These are phyloP conservation scores for Candolleomyces aberdarensis DNA, from an alignment of 768 basidiomycete species.

Conservation along the genomic window DNA sequence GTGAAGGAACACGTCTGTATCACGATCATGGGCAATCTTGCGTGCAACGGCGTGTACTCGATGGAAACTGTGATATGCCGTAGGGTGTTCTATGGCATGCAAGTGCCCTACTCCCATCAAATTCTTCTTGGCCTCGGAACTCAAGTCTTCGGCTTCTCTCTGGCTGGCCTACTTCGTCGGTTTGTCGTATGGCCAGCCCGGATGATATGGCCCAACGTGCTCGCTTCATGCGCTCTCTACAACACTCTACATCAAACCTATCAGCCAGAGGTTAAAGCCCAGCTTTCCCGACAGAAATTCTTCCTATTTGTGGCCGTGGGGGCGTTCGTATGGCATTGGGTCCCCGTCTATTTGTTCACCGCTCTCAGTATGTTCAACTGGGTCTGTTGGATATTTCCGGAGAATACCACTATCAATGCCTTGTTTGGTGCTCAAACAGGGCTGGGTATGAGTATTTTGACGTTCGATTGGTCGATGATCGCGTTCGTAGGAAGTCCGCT, in stretches of 20 bases:
- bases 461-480: conserved; percentile 87
- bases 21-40: conserved; percentile 76
- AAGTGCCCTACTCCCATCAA: conserved; percentile 53
- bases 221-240: conserved; percentile 51
- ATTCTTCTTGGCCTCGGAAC: conserved; percentile 59
- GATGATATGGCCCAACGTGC: conserved; percentile 69
- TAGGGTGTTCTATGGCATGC: conserved; percentile 63
- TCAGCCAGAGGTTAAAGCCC: conserved; percentile 61
- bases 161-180: conserved; percentile 70
- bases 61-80: conserved; percentile 69
- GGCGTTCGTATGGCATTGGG: conserved; percentile 71
- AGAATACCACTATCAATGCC: conserved; percentile 67
- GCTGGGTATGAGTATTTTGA: conserved; percentile 77
- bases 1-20: conserved; percentile 90
- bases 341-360: conserved; percentile 85
- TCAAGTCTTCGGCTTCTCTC: conserved; percentile 66
- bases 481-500: conserved; percentile 73
- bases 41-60: conserved; percentile 60
- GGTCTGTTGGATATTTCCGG: conserved; percentile 70
- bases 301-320: conserved; percentile 58
- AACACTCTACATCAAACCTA: conserved; percentile 82
- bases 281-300: conserved; percentile 77
- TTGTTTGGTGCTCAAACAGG: conserved; percentile 72
- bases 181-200: conserved; percentile 82
- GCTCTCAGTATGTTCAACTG: conserved; percentile 84